Base-by-base conservation (phyloP, 2,329 filamentous ascomycete species). In the Ceratocystiopsis brevicomis region DNA sequence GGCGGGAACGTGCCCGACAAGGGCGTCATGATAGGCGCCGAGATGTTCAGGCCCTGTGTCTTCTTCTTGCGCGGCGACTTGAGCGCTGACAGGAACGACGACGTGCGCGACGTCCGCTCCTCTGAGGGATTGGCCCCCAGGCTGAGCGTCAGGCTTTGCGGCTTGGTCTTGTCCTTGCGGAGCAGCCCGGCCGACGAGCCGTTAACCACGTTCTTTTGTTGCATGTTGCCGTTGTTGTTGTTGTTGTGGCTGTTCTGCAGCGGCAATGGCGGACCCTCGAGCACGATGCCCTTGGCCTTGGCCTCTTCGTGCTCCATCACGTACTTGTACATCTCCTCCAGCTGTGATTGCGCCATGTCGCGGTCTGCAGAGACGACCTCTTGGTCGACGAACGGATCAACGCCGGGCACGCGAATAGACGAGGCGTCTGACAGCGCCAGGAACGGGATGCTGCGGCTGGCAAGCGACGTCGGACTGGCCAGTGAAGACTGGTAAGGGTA, bases 241-340 rank as follows among this genome's bases (percentile, higher is more conserved):
- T 32, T 33, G 37, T 10, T 37, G 9, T 45, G 44, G 41, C 37
- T 39, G 17, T 45, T 53, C 25, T 58, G 52, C 8, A 49, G 48
- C 4, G 62, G 51, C 32, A 59, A 46, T 11, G 63, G 60, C 35
- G 66, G 62, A 6, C 56, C 57, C 18, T 68, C 64, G 38, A 72
- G 61, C 16, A 59, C 58, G 37, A 71, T 55, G 32, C 75, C 74
- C 40, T 65, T 66, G 50, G 68, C 64, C 57, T 77, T 78, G 42
- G 73, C 73, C 45, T 71, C 73, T 54, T 95, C 87, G 53, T 93
- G 82, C 58, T 86, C 84, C 77, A 94, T 81, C 49, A 94, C 87
- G 51, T 86, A 81, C 48, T 78, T 85, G 61, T 95, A 96, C 57
- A 96, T 76, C 53, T 83, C 76, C 59, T 94, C 86, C 59, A 95